phyloP scores from a whole-genome alignment of 441 rosid species.

The Populus hybrid region DNA sequence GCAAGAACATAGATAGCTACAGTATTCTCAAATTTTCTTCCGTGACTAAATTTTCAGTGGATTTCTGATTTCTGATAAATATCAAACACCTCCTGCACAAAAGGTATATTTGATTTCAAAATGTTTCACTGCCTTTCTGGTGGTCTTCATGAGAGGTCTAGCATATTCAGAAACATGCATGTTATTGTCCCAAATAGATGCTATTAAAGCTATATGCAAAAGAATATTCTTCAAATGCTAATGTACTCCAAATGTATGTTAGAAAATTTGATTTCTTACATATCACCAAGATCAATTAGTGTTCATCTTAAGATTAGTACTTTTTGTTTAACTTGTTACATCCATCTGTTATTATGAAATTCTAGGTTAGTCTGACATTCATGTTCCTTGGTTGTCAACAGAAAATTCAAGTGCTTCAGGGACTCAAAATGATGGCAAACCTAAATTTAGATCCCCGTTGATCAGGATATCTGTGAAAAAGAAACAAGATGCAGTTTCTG shows the following conservation, averaged over 20 bases:
- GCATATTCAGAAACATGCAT: neutral
- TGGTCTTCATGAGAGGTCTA: neutral
- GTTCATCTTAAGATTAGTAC: neutral
- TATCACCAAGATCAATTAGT: neutral
- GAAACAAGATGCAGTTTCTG: conserved; percentile 36
- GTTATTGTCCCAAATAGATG: neutral
- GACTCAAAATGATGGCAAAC: conserved; percentile 22
- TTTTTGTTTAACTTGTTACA: neutral
- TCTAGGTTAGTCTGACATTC: neutral
- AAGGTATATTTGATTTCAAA: neutral
- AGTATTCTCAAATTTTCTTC: neutral
- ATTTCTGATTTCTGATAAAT: neutral
- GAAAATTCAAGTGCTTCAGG: conserved; percentile 34
- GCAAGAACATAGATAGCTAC: neutral
- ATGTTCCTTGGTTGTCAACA: conserved; percentile 15
- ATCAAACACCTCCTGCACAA: neutral
- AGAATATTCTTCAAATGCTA: neutral
- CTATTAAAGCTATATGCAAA: neutral
- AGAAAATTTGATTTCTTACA: neutral
- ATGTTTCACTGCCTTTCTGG: neutral
- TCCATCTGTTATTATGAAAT: neutral
- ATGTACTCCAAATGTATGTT: neutral
- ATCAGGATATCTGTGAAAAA: conserved; percentile 43
- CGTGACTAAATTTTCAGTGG: neutral
- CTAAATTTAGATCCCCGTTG: conserved; percentile 26